Base-by-base conservation (phyloP, 139 green algal species). In the Ettlia oleoabundans region DNA sequence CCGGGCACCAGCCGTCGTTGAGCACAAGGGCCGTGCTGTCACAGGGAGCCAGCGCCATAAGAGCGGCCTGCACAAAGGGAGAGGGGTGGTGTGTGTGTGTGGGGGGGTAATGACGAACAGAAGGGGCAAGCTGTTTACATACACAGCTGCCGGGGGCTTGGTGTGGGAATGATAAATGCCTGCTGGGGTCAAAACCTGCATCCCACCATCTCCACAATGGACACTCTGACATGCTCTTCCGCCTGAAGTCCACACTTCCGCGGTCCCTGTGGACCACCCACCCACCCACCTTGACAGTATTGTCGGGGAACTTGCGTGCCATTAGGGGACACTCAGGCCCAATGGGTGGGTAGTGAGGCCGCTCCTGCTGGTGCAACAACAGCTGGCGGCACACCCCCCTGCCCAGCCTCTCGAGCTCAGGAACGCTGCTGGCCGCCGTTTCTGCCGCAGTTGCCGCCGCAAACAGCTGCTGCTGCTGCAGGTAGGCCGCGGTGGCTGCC, bases 241-340 rank as follows among this genome's bases (percentile, higher is more conserved):
- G n/a, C n/a, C n/a, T n/a, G n/a, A n/a, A n/a, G n/a, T n/a, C n/a
- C n/a, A n/a, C n/a, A n/a, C n/a, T n/a, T n/a, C n/a, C n/a, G n/a
- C n/a, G n/a, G n/a, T n/a, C n/a, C n/a, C n/a, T n/a, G n/a, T n/a
- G n/a, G n/a, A n/a, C n/a, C n/a, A n/a, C n/a, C n/a, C n/a, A n/a
- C n/a, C n/a, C n/a, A n/a, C 52, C 2, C 38, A 69, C 55, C 74
- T 58, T 81, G 28, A 70, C 52, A 0, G 78, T 83, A 15, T 38
- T 35, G 4, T 66, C 78, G 4, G 5, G 4, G n/a, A 83, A 83
- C 51, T 83, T 83, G 65, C 78, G 65, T 4, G 78, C 78, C 65
- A 83, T 41, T 10, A 83, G 51, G 1, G 78, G 68, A 65, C 78
- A 83, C 35, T 58, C 35, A 3, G 66, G 65, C 26, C 78, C 78